phyloP scores from a whole-genome alignment of 2,329 filamentous ascomycete genomes.

The Rhynchosporium graminicola region DNA sequence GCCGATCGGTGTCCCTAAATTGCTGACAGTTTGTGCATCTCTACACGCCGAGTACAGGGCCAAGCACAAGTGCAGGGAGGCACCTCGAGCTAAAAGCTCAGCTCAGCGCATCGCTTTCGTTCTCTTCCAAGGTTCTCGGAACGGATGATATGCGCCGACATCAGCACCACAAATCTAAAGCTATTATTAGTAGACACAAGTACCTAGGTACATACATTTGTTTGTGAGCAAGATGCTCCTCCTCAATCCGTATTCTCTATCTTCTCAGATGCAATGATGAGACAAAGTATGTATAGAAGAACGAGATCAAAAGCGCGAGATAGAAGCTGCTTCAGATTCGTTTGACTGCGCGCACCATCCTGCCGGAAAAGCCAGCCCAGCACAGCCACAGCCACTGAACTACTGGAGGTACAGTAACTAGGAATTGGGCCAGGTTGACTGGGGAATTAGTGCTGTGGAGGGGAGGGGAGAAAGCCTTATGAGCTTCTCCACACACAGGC shows the following conservation, averaged over 20 bases:
- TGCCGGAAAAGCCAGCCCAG: not conserved
- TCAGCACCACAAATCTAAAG: not conserved
- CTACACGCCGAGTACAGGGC: conserved; percentile 4
- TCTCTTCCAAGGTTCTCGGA: not conserved
- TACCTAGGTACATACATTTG: not conserved
- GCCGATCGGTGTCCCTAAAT: conserved; percentile 5
- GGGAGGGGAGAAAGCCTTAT: not conserved
- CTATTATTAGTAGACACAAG: not conserved
- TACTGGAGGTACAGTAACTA: too few relatives aligned
- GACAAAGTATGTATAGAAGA: conserved; percentile 7
- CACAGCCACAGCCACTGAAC: not conserved
- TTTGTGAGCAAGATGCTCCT: not conserved
- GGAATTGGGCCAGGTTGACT: conserved; percentile 12
- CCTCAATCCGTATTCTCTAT: not conserved
- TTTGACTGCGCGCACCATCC: conserved; percentile 14
- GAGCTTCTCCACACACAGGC: not conserved
- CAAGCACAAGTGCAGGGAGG: not conserved
- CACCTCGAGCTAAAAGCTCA: not conserved
- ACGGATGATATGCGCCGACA: not conserved
- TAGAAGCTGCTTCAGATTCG: too few relatives aligned
- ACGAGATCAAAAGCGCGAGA: not conserved
- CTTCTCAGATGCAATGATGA: not conserved
- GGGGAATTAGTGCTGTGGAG: not conserved
- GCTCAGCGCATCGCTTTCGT: conserved; percentile 5
- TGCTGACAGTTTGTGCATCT: not conserved